A percentile compares a stretch with the other conserved stretches of the same genome.
Evolutionary conservation across 257 asterid genomes (phyloP).

Genomic region (Solanum microdontum): DNA sequence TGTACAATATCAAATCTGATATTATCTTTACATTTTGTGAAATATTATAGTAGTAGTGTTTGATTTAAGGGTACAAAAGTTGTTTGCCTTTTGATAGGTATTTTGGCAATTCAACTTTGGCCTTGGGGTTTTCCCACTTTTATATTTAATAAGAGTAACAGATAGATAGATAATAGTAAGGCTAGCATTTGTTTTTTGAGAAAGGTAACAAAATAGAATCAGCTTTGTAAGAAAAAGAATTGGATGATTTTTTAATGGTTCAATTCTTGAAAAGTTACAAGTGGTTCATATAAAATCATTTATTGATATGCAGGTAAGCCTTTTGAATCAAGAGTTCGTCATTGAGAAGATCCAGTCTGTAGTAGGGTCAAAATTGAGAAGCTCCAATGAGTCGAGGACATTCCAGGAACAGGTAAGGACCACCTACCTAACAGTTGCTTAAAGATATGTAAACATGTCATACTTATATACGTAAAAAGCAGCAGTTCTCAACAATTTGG

Average conservation of each 20-base stretch:
- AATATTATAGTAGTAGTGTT: not conserved
- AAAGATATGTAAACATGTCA: not conserved
- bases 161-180: not conserved
- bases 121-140: not conserved
- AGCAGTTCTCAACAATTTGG: not conserved
- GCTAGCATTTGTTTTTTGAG: not conserved
- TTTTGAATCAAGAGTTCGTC: constrained; percentile 78
- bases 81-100: not conserved
- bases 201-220: not conserved
- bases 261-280: not conserved
- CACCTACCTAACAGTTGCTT: not conserved
- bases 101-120: not conserved
- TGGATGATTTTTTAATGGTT: not conserved
- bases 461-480: not conserved
- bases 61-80: not conserved
- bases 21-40: not conserved
- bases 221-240: not conserved
- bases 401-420: constrained; percentile 82
- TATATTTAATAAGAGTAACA: not conserved
- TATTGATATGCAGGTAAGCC: constrained; percentile 61
- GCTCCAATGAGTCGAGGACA: constrained; percentile 71
- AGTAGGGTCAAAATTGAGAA: constrained; percentile 69
- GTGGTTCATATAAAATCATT: not conserved
- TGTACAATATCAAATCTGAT: not conserved
- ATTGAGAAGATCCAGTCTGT: constrained; percentile 78